Percentiles rank a stretch among this genome's conserved stretches.
These are phyloP conservation scores for Yamadazyma friedrichii DNA, from an alignment of 1,139 yeast genomes.

Conservation along the genomic window DNA sequence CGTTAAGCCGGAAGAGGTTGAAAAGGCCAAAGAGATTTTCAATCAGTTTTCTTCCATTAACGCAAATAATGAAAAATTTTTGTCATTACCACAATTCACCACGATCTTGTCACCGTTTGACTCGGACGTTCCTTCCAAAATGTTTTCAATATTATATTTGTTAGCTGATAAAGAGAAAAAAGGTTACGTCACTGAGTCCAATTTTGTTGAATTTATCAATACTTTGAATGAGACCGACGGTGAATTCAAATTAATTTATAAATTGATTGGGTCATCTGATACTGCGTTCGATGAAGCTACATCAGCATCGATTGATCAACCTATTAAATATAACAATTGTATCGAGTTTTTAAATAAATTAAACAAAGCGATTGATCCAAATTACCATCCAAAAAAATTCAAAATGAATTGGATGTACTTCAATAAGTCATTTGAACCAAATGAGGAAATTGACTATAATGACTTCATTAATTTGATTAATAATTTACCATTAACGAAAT, in stretches of 20 bases:
- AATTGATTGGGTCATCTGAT: slow-evolving; percentile 15
- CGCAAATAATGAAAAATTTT: slow-evolving; percentile 22
- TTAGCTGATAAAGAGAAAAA: slow-evolving; percentile 63
- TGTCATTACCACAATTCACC: slow-evolving; percentile 39
- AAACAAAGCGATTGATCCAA: slow-evolving; percentile 43
- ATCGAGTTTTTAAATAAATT: slow-evolving; percentile 35
- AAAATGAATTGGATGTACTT: slow-evolving; percentile 49
- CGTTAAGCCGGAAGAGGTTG: slow-evolving; percentile 15
- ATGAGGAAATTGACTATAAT: slow-evolving; percentile 36
- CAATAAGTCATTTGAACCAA: slow-evolving; percentile 41
- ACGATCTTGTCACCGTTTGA: slow-evolving; percentile 44
- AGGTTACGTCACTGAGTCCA: slow-evolving; percentile 58
- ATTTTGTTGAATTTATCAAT: slow-evolving; percentile 59
- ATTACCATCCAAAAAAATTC: slow-evolving; percentile 40
- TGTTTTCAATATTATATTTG: slow-evolving; percentile 54
- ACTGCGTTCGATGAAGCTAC: slow-evolving; percentile 6
- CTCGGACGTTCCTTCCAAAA: slow-evolving; percentile 39
- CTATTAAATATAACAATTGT: slow-evolving; percentile 40
- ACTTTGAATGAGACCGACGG: slow-evolving; percentile 58
- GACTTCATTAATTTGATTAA: slow-evolving; percentile 45
- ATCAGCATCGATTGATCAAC: slow-evolving; percentile 23
- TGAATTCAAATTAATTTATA: slow-evolving; percentile 54
- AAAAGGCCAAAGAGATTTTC: slow-evolving; percentile 40
- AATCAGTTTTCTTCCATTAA: slow-evolving; percentile 37
- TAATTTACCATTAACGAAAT: slow-evolving; percentile 46